Conservation (phyloP, 257 asterid genomes). For the Solanum pimpinellifolium region DNA sequence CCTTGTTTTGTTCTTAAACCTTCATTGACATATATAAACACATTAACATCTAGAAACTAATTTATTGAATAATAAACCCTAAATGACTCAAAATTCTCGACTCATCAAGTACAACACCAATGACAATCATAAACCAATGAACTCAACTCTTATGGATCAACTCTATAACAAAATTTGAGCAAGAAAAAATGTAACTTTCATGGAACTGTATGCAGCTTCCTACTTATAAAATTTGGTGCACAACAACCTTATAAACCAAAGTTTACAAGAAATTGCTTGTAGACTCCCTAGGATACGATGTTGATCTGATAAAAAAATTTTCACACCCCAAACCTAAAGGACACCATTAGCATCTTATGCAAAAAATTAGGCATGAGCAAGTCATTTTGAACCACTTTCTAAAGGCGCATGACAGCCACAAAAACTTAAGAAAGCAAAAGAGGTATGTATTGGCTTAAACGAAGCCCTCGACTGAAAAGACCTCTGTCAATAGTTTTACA, state of each 20-base stretch:
- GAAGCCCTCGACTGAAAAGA: background rate
- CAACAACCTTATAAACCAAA: background rate
- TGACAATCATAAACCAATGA: background rate
- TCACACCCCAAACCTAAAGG: background rate
- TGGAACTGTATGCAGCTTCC: background rate
- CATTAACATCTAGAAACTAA: too few species aligned
- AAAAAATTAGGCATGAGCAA: background rate
- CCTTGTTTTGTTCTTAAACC: too few species aligned
- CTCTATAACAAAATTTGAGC: background rate
- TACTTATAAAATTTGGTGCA: background rate
- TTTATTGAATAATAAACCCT: too few species aligned
- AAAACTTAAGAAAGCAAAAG: too few species aligned
- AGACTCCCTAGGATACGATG: background rate
- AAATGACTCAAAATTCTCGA: too few species aligned
- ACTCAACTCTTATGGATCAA: background rate
- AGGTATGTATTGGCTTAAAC: too few species aligned
- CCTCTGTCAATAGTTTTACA: background rate
- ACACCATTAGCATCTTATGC: background rate
- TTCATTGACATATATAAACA: too few species aligned
- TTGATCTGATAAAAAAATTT: too few species aligned
- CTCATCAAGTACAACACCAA: background rate
- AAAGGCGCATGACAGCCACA: background rate
- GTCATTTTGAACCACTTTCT: background rate
- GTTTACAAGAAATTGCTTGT: background rate
- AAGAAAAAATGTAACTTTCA: background rate